Conservation (phyloP, 768 basidiomycete species). For the Exsudoporus frostii region DNA sequence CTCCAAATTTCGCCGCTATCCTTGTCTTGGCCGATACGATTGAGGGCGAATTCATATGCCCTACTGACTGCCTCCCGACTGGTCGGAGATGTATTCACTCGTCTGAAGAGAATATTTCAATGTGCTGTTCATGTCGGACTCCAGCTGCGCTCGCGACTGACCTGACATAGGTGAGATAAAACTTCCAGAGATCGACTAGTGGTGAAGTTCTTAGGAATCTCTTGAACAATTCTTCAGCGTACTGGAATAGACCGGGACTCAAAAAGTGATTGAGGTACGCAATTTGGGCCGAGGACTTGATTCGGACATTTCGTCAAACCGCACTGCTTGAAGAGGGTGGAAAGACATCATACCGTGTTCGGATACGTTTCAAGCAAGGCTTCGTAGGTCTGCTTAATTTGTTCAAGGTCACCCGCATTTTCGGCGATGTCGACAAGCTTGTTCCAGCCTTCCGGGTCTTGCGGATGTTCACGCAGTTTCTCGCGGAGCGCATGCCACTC, state of each 20-base stretch:
- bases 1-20: conserved; percentile 91
- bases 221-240: conserved; percentile 87
- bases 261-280: conserved; percentile 79
- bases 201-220: conserved; percentile 82
- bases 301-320: conserved; percentile 23
- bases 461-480: conserved; percentile 62
- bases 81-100: conserved; percentile 61
- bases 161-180: conserved; percentile 92
- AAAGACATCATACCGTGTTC: conserved; percentile 72
- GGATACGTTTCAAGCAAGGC: conserved; percentile 82
- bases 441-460: conserved; percentile 78
- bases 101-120: conserved; percentile 40
- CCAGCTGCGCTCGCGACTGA: conserved; percentile 37
- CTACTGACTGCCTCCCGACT: conserved; percentile 78
- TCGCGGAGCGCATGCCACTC: conserved; percentile 66
- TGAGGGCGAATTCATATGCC: conserved; percentile 91
- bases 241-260: conserved; percentile 60
- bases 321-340: conserved; percentile 23
- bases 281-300: conserved; percentile 78
- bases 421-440: conserved; percentile 76
- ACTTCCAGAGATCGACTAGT: conserved; percentile 87
- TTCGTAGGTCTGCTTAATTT: conserved; percentile 80
- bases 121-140: conserved; percentile 2
- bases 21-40: conserved; percentile 87
- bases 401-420: conserved; percentile 70